Evolutionary conservation across 129 eudicot genomes (phyloP), one percentile per base, ranked within the genome.

Genomic region (Ambrosia artemisiifolia): DNA sequence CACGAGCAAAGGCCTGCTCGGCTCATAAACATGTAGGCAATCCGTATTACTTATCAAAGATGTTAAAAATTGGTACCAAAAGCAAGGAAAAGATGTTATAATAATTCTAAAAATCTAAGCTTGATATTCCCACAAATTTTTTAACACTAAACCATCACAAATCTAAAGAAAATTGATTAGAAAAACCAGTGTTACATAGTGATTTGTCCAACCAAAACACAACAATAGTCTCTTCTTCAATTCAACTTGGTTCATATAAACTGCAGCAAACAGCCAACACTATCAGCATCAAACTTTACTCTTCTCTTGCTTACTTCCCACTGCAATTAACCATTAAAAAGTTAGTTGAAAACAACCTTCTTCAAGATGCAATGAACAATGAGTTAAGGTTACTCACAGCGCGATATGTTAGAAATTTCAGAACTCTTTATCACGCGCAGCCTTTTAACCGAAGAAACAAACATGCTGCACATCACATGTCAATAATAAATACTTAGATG

Each of bases 391-490:
- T 36, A 67, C 98, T 84, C 77, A 94, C 98, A 66, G 88, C 99
- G 63, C 60, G 75, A 43, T 56, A 90, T 78, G 72, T 56, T 79
- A 46, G 96, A 77, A 24, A 95, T 85, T 12, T 95, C 96, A 33
- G 97, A 84, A 83, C 84, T 95, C 74, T 86, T 90, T 83, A 95
- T 74, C 42, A 95, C 96, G 3, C 97, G 97, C 61, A 90, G 84
- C 85, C 99, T 86, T 85, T 95, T 95, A 60, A 95, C 97, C 0
- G 91, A 80, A 1, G 91, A 84, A 43, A 95, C 89, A 72, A 95
- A 95, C 99, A 95, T 95, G 84, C 97, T 95, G 87, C 80, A 72
- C 50, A 53, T n/a, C 67, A 63, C 72, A 72, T 33, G 60, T 24
- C 34, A 32, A 59, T 44, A 7, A 46, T 10, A 59, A 68, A 34